Evolutionary conservation across 1,139 yeast species (phyloP), one percentile per base, ranked within the genome.

Genomic region (Yamadazyma atmosphaerica): DNA sequence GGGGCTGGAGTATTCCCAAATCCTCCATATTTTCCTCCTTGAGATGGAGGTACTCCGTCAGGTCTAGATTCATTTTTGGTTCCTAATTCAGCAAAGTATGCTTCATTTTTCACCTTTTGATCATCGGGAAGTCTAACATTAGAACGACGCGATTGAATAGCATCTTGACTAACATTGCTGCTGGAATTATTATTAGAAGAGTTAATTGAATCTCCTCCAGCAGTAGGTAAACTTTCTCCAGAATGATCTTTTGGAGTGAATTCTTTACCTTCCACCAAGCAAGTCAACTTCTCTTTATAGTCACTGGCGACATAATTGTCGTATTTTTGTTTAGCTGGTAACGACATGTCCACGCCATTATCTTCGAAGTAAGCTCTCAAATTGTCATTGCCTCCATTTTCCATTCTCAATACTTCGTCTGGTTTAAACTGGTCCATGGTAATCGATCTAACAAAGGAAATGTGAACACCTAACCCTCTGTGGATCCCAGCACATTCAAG

Each of bases 391-490:
- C 99, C 99, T 43, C 99, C 98, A 44, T 81, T 72, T 55, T 92
- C 96, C 98, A 94, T 90, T 50, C 94, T 72, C 46, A 81, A 70
- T 42, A 89, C 76, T 61, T 92, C 98, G 40, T 88, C 96, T 12
- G 89, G 84, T 61, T 89, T 89, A 73, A 94, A 94, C 65, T 89
- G 96, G 61, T 92, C 99, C 95, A 94, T 90, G 23, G 96, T 88
- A 50, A 92, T 89, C 22, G 96, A 86, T 58, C 98, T 78, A 36
- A 92, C 98, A 67, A 94, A 94, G 33, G 98, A 89, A 44, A 92
- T 82, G 63, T 94, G 98, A 35, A 92, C 98, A 28, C 99, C 99
- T 39, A 92, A 72, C 23, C 96, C 95, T 61, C 99, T 80, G 62
- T 92, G 99, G 44, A 87, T 74, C 37, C 98, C 97, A 29, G 98